Evolutionary conservation across 305 asterid species (phyloP).

Genomic region (Solanum hybrid): DNA sequence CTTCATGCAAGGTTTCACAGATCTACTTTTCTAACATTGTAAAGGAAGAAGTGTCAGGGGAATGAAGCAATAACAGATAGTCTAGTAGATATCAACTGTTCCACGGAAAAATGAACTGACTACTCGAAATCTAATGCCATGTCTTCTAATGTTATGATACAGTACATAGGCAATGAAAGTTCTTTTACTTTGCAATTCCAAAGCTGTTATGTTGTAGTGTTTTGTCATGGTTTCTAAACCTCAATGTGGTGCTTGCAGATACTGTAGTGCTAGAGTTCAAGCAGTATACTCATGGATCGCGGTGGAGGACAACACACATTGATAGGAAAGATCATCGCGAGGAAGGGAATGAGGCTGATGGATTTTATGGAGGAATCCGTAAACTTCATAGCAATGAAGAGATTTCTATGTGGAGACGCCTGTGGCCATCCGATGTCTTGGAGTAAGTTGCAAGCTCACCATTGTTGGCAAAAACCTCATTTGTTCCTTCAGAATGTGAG

Average conservation of each 20-base stretch:
- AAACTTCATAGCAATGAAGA: slow-evolving; percentile 38
- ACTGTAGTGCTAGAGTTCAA: slow-evolving; percentile 65
- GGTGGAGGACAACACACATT: slow-evolving; percentile 57
- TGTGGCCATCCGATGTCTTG: slow-evolving; percentile 58
- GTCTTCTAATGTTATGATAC: neutral
- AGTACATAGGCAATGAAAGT: neutral
- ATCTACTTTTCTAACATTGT: neutral
- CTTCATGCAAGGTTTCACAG: neutral
- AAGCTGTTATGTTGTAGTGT: neutral
- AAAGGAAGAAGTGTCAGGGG: neutral
- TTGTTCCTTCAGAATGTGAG: neutral
- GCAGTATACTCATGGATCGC: slow-evolving; percentile 66
- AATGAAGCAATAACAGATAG: neutral
- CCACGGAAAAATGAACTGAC: neutral
- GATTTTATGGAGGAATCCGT: slow-evolving; percentile 71
- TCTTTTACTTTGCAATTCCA: neutral
- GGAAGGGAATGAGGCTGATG: slow-evolving; percentile 69
- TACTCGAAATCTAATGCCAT: neutral
- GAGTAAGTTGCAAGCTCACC: slow-evolving; percentile 25
- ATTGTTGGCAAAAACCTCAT: neutral
- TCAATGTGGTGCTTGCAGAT: slow-evolving; percentile 26
- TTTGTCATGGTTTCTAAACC: neutral
- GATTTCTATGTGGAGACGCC: slow-evolving; percentile 52
- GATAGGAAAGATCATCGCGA: slow-evolving; percentile 63
- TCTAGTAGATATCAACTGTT: neutral